Percentiles rank a stretch among this genome's conserved stretches.
Evolutionary conservation across 2,329 filamentous ascomycete genomes (phyloP).

Genomic region (Calonectria leucothoes): DNA sequence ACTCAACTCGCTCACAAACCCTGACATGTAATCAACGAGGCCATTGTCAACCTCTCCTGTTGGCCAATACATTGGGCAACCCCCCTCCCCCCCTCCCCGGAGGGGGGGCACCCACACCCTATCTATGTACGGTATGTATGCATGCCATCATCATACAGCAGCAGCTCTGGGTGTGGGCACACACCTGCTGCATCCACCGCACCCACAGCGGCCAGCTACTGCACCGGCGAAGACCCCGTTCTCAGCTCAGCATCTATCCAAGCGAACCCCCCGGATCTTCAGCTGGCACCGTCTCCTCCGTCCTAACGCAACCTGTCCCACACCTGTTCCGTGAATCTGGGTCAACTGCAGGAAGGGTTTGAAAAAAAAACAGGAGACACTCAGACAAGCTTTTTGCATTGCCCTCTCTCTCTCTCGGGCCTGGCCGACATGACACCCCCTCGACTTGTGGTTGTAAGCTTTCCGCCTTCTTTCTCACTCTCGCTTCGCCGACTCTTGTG

Average conservation of each 20-base stretch:
- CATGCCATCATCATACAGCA: constrained; percentile 15
- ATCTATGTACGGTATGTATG: no score
- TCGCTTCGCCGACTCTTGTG: background rate
- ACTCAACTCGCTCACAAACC: constrained; percentile 5
- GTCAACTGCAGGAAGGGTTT: constrained; percentile 5
- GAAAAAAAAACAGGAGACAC: background rate
- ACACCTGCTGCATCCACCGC: constrained; percentile 1
- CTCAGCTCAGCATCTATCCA: constrained; percentile 17
- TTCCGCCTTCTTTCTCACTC: background rate
- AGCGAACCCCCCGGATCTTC: constrained; percentile 13
- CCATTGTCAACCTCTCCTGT: background rate
- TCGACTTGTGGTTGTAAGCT: background rate
- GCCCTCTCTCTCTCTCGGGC: constrained; percentile 10
- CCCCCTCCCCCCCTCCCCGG: background rate
- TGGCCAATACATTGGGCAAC: background rate
- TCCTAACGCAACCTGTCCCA: constrained; percentile 6
- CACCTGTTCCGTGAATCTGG: constrained; percentile 19
- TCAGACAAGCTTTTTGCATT: background rate
- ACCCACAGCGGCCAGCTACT: constrained; percentile 1
- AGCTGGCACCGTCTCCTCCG: constrained; percentile 9
- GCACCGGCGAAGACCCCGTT: constrained; percentile 1
- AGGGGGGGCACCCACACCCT: no score
- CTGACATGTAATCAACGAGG: background rate
- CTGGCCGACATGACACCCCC: background rate
- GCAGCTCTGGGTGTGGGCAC: background rate